Evolutionary conservation across 2,329 filamentous ascomycete genomes (phyloP).

Genomic region (Fusarium brachygibbosum): DNA sequence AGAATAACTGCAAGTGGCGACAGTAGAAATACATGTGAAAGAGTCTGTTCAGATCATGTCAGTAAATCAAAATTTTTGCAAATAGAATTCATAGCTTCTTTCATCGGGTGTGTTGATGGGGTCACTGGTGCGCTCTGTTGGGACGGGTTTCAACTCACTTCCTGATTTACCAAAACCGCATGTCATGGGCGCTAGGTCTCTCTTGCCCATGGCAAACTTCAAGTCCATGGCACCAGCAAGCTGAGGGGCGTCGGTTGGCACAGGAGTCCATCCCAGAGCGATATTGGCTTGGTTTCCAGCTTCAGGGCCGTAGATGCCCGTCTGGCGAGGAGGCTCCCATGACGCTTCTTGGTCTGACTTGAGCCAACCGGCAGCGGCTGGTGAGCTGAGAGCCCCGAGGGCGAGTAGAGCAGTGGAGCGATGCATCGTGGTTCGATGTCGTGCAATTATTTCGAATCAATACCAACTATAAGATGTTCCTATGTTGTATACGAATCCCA

Average conservation of each 20-base stretch:
- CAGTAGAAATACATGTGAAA: conserved; percentile 48
- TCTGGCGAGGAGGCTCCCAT: conserved; percentile 51
- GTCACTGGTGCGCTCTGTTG: background rate
- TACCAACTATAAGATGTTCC: background rate
- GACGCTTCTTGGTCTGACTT: conserved; percentile 45
- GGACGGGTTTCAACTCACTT: conserved; percentile 46
- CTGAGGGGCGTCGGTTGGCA: conserved; percentile 51
- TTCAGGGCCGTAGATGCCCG: conserved; percentile 28
- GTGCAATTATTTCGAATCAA: background rate
- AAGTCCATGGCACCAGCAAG: conserved; percentile 51
- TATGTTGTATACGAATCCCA: background rate
- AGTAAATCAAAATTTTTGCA: background rate
- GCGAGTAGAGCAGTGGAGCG: conserved; percentile 42
- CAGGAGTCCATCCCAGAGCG: conserved; percentile 51
- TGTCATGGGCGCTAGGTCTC: conserved; percentile 46
- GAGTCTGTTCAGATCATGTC: conserved; percentile 41
- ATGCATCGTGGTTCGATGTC: conserved; percentile 31
- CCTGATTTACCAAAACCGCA: conserved; percentile 51
- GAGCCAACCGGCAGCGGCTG: conserved; percentile 44
- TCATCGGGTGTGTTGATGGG: background rate
- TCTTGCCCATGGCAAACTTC: conserved; percentile 49
- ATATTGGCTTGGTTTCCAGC: conserved; percentile 43
- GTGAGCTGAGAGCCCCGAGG: conserved; percentile 44
- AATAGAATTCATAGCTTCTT: background rate
- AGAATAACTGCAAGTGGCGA: conserved; percentile 48